Percentiles rank a stretch among this genome's conserved stretches.
Evolutionary conservation across 2,329 filamentous ascomycete species (phyloP).

Genomic region (Pseudonectria buxi): DNA sequence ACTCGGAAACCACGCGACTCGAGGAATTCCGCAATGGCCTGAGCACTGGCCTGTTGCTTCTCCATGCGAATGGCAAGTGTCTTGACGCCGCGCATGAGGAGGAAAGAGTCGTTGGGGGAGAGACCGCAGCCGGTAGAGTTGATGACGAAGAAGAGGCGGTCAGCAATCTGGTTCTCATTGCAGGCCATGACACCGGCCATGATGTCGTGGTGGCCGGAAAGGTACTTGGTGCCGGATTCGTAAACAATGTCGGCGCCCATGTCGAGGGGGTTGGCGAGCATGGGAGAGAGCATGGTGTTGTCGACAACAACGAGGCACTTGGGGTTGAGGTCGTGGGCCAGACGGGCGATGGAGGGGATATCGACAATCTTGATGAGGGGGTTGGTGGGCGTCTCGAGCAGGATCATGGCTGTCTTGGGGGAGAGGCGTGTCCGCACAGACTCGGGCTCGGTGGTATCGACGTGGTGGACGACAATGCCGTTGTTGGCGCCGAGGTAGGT

Average conservation of each 20-base stretch:
- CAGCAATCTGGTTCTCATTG: conserved; percentile 73
- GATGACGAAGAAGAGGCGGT: conserved; percentile 94
- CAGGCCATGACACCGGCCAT: conserved; percentile 96
- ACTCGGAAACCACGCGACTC: conserved; percentile 89
- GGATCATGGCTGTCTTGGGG: conserved; percentile 85
- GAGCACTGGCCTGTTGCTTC: conserved; percentile 90
- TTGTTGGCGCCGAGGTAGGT: conserved; percentile 86
- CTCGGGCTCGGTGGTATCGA: conserved; percentile 80
- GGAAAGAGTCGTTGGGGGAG: conserved; percentile 90
- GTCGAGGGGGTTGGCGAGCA: conserved; percentile 89
- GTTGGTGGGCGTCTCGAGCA: conserved; percentile 95
- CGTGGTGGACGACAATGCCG: conserved; percentile 89
- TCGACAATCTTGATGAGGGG: conserved; percentile 98
- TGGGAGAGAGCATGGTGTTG: conserved; percentile 97
- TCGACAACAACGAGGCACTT: conserved; percentile 84
- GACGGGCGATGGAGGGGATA: conserved; percentile 68
- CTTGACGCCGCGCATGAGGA: conserved; percentile 92
- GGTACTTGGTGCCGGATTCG: conserved; percentile 95
- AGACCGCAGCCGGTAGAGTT: conserved; percentile 93
- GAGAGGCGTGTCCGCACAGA: conserved; percentile 63
- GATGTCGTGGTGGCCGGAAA: conserved; percentile 96
- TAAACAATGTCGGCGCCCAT: conserved; percentile 94
- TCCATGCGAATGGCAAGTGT: conserved; percentile 98
- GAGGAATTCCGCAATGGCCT: conserved; percentile 85
- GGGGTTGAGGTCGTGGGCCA: conserved; percentile 70